Percentiles rank a stretch among this genome's conserved stretches.
These are phyloP conservation scores for Eucalyptus curtisii DNA, from an alignment of 345 rosid species.

Conservation along the genomic window DNA sequence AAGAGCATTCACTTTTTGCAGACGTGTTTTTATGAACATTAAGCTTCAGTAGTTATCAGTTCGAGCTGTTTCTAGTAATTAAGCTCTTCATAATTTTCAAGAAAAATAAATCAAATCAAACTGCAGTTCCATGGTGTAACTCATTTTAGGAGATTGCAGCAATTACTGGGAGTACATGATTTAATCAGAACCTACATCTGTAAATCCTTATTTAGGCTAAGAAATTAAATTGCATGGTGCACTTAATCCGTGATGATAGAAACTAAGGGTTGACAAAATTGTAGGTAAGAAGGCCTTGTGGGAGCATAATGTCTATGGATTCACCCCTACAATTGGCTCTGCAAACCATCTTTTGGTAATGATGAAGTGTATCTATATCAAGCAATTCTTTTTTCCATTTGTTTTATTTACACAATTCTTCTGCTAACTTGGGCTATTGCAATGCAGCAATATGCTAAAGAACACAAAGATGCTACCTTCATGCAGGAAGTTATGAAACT, in stretches of 20 bases:
- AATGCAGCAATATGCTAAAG: constrained; percentile 33
- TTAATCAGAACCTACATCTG: not conserved
- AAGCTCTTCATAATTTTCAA: not conserved
- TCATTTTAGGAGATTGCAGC: not conserved
- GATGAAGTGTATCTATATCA: not conserved
- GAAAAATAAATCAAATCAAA: not conserved
- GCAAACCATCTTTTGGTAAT: constrained; percentile 72
- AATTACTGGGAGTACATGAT: not conserved
- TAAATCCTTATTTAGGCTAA: not conserved
- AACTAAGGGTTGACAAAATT: not conserved
- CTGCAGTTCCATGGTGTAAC: not conserved
- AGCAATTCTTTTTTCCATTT: too few species aligned
- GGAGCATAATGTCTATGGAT: constrained; percentile 67
- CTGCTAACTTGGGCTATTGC: too few species aligned
- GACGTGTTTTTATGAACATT: too few species aligned
- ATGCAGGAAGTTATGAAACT: constrained; percentile 63
- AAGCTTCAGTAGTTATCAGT: not conserved
- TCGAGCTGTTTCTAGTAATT: not conserved
- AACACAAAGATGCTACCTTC: constrained; percentile 33
- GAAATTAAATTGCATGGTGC: not conserved
- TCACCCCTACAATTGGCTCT: constrained; percentile 60
- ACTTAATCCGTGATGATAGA: not conserved
- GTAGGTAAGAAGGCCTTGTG: constrained; percentile 72
- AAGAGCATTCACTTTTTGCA: not conserved
- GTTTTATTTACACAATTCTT: too few species aligned